Evolutionary conservation across 2,329 filamentous ascomycete genomes (phyloP), one percentile per base, ranked within the genome.

Genomic region (Colletotrichum lupini): DNA sequence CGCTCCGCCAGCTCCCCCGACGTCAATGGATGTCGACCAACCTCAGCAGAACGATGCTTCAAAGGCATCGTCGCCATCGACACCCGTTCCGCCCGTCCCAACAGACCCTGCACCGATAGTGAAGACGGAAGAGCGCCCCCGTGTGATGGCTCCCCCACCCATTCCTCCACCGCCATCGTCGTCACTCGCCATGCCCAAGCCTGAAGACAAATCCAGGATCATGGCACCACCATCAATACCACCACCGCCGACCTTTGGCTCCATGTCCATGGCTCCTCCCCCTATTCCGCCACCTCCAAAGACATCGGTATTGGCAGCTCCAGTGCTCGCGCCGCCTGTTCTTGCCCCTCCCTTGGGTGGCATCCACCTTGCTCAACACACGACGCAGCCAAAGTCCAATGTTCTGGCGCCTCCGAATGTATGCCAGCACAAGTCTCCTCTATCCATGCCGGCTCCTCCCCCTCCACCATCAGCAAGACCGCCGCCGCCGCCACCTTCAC

Each of bases 321-420:
- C 75, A n/a, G 80, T 84, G 22, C 79, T 85, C 3, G 83, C 82
- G 14, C 80, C 82, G 4, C 83, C 84, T 1, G 74, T 82, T 3
- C 81, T 85, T 35, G 82, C 81, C 9, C 81, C 81, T 14, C 83
- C 83, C 2, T 77, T 78, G 28, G 78, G 78, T 11, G 77, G 83
- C 63, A 75, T 75, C 75, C 74, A 68, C 77, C 75, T 75, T 77
- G 61, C 72, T 75, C 68, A 32, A 76, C 75, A 73, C 75, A 12
- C 63, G 70, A 80, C 80, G 76, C 79, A 79, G 63, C 81, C 82
- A 46, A 87, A 84, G 74, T 86, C 83, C 16, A 83, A 84, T 65
- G 80, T 86, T 28, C 81, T 87, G n/a, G 85, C 85, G 37, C 82
- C 81, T 14, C 85, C 85, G n/a, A 85, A 85, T 71, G 82, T 83